Conservation (phyloP, 192 early-diverging fungal species). For the Entomortierella chlamydospora region DNA sequence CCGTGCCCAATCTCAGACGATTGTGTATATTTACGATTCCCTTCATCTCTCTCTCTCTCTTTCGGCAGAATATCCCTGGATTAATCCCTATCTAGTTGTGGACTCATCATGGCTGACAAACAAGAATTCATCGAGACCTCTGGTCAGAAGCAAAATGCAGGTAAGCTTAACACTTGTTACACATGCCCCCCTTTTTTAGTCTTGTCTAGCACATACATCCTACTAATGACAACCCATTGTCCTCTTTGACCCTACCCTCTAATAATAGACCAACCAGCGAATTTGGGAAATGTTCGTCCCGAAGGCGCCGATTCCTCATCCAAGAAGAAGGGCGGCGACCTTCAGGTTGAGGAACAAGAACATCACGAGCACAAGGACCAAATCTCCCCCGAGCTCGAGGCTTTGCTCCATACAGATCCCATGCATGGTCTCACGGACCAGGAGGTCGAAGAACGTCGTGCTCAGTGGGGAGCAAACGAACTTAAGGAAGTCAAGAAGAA, state of each 20-base stretch:
- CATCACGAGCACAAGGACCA: slow-evolving; percentile 82
- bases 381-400: slow-evolving; percentile 86
- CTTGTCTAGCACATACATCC: too few relatives aligned
- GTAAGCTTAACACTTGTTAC: background rate
- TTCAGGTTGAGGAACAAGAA: slow-evolving; percentile 72
- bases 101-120: slow-evolving; percentile 10
- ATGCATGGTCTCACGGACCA: slow-evolving; percentile 76
- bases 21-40: too few relatives aligned
- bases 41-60: background rate
- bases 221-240: too few relatives aligned
- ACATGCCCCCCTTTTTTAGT: background rate
- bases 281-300: background rate
- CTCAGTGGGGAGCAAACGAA: slow-evolving; percentile 83
- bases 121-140: slow-evolving; percentile 8
- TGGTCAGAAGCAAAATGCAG: background rate
- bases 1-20: too few relatives aligned
- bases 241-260: background rate
- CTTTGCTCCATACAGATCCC: slow-evolving; percentile 85
- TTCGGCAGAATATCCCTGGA: background rate
- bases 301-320: background rate
- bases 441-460: slow-evolving; percentile 77
- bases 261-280: background rate
- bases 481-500: slow-evolving; percentile 85
- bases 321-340: slow-evolving; percentile 15
- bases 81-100: background rate